phyloP scores from a whole-genome alignment of 2,329 filamentous ascomycete species.

The Graphiopsis chlorocephala region DNA sequence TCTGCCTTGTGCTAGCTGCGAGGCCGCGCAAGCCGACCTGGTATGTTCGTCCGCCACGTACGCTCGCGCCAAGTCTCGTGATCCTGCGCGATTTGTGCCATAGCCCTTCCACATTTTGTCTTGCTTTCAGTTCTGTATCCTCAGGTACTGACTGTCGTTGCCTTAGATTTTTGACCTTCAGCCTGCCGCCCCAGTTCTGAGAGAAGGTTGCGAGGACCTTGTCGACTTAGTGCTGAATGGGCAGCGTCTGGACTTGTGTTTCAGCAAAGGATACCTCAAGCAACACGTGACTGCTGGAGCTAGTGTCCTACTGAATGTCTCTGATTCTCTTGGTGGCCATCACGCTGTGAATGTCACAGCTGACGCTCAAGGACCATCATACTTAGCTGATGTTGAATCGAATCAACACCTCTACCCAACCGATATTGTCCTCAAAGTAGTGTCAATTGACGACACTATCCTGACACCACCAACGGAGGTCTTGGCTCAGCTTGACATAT shows the following conservation, averaged over 20 bases:
- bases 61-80: slow-evolving; percentile 11
- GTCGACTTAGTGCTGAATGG: slow-evolving; percentile 14
- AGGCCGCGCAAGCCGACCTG: slow-evolving; percentile 18
- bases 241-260: slow-evolving; percentile 14
- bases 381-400: neutral
- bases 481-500: neutral
- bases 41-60: slow-evolving; percentile 15
- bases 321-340: neutral
- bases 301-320: slow-evolving; percentile 9
- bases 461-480: slow-evolving; percentile 8
- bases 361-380: neutral
- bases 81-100: slow-evolving; percentile 1
- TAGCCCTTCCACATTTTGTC: neutral
- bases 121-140: neutral
- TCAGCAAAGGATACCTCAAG: neutral
- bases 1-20: slow-evolving; percentile 17
- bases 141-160: slow-evolving; percentile 11
- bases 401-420: slow-evolving; percentile 1
- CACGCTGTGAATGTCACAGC: slow-evolving; percentile 9
- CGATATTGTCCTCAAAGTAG: neutral
- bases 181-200: slow-evolving; percentile 1
- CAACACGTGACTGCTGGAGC: neutral
- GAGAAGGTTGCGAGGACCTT: slow-evolving; percentile 12
- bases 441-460: slow-evolving; percentile 7
- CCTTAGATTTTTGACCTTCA: slow-evolving; percentile 16